Evolutionary conservation across 1,139 yeast species (phyloP), one percentile per base, ranked within the genome.

Genomic region (Protomyces gravidus): DNA sequence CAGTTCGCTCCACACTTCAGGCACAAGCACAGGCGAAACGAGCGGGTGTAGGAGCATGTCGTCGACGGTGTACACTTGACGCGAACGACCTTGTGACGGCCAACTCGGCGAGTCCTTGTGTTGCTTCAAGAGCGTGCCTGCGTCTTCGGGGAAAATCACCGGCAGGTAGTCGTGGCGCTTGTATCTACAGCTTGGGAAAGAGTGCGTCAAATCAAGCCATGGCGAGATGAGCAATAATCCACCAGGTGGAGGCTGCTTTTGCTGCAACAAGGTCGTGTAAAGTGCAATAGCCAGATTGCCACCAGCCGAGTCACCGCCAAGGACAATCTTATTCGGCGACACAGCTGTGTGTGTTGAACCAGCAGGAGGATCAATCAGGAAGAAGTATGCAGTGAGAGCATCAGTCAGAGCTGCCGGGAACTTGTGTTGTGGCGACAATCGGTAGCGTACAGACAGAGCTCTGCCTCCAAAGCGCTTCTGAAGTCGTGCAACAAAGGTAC

Each of bases 281-380:
- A 72, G 75, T 21, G 75, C 75, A 50, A 62, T 71, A 68, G 65
- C 69, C 63, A 61, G 15, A 25, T 62, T 45, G 47, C 56, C 63
- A 19, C 64, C 64, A 19, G 63, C 63, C 7, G 63, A 60, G 13
- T 50, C 60, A 6, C 63, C 63, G 5, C 60, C 63, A 26, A 61
- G 28, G 6, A 57, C 55, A 25, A 61, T 52, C 45, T 48, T 33
- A 9, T 30, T 26, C 7, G 61, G 51, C 1, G 25, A 17, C n/a
- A 55, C 45, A 5, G 59, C 45, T 26, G 56, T 49, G 40, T 55
- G 59, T 45, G 42, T 39, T 4, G 58, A 50, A 5, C 42, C 50
- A n/a, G 27, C 33, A 9, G 59, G 59, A 19, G 59, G 59, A 48
- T 55, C 49, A 5, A 63, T 26, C n/a, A 62, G 60, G 40, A 55